phyloP scores from a whole-genome alignment of 352 stramenopile genomes.

The Phytophthora palmivora region DNA sequence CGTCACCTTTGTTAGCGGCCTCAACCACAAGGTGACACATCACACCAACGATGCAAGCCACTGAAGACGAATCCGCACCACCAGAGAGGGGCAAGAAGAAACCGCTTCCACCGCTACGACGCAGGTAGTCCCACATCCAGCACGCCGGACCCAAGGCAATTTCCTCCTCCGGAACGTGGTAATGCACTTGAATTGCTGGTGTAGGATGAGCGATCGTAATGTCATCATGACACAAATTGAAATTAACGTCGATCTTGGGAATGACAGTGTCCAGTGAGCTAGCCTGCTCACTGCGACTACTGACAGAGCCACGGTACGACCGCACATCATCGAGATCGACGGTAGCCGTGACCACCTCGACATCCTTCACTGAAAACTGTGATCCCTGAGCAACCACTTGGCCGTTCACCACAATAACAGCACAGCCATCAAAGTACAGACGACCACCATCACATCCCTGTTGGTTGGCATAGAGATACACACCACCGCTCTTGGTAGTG shows the following conservation, averaged over 20 bases:
- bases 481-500: conserved; percentile 96
- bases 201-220: conserved; percentile 44
- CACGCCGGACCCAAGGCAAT: conserved; percentile 97
- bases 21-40: conserved; percentile 97
- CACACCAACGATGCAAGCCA: conserved; percentile 96
- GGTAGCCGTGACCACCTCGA: conserved; percentile 97
- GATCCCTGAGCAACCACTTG: conserved; percentile 95
- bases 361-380: conserved; percentile 97
- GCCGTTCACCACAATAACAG: conserved; percentile 98
- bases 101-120: conserved; percentile 79
- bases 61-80: conserved; percentile 96
- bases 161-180: conserved; percentile 95
- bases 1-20: conserved; percentile 79
- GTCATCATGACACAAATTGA: conserved; percentile 81
- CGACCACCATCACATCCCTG: conserved; percentile 97
- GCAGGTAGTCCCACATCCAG: conserved; percentile 99
- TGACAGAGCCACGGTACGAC: conserved; percentile 94
- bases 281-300: conserved; percentile 95
- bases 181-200: conserved; percentile 70
- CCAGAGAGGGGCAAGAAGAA: conserved; percentile 98
- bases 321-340: conserved; percentile 98
- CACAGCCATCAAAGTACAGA: conserved; percentile 98
- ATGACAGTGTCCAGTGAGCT: conserved; percentile 75
- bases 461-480: conserved; percentile 99
- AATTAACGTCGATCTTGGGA: conserved; percentile 76